phyloP scores from a whole-genome alignment of 495 filamentous ascomycete species.

The Penicillium riverlandense region DNA sequence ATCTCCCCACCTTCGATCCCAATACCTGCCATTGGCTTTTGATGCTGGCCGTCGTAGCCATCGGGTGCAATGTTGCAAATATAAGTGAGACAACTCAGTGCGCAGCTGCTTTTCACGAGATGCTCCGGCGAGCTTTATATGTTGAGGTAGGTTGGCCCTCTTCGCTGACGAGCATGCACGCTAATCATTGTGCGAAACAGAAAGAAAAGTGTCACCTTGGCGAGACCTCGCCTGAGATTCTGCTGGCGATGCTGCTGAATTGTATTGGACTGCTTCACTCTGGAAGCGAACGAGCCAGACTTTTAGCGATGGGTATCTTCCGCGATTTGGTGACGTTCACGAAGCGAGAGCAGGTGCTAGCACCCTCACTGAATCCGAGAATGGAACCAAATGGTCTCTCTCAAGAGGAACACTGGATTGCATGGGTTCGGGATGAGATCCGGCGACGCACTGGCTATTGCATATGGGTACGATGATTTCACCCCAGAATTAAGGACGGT shows the following conservation, averaged over 20 bases:
- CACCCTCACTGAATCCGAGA: background rate
- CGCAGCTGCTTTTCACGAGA: conserved; percentile 33
- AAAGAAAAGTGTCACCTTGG: conserved; percentile 17
- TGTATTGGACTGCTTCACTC: conserved; percentile 37
- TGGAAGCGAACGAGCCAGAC: conserved; percentile 20
- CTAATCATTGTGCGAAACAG: conserved; percentile 7
- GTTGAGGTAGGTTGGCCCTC: conserved; percentile 21
- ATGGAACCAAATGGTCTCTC: conserved; percentile 3
- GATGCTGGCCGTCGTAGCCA: conserved; percentile 33
- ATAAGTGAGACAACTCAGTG: conserved; percentile 19
- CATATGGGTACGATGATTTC: conserved; percentile 30
- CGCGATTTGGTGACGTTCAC: conserved; percentile 26
- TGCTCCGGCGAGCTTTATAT: conserved; percentile 33
- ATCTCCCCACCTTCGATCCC: conserved; percentile 31
- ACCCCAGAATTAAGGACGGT: no score
- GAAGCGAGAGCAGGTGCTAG: conserved; percentile 16
- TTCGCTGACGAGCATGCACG: background rate
- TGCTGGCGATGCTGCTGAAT: conserved; percentile 32
- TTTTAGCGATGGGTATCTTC: conserved; percentile 20
- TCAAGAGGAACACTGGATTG: conserved; percentile 13
- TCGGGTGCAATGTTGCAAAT: conserved; percentile 34
- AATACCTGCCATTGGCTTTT: conserved; percentile 38
- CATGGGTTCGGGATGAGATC: conserved; percentile 29
- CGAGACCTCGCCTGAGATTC: conserved; percentile 21
- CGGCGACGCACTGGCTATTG: conserved; percentile 36